Evolutionary conservation across 805 yeast genomes (phyloP), one percentile per base, ranked within the genome.

Genomic region (Torulaspora quercuum): DNA sequence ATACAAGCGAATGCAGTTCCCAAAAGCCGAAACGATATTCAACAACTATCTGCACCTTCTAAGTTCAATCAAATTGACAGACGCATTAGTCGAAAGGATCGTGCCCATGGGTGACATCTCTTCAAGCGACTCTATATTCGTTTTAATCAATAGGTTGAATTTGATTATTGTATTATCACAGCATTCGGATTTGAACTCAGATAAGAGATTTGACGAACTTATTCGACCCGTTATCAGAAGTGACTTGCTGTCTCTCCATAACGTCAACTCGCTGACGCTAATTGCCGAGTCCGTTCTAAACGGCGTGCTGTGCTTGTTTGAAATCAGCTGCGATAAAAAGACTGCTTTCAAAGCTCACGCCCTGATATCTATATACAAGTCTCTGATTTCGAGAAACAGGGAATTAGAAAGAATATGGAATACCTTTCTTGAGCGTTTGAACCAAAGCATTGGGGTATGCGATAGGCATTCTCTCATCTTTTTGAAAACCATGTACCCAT

Each of bases 61-160:
- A 9, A 23, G 38, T 5, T 19, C 38, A 2, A 25, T 35, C 8
- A 26, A 24, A 1, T 13, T 57, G 5, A 41, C 50, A 3, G 29
- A 32, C 16, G 39, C 51, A 9, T 30, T 45, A 11, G 28, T 52
- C 8, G 63, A 60, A 40, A 48, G 40, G 32, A 45, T 59, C 4
- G 54, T 52, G 10, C 63, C 65, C 2, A 43, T 57, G 20, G 48
- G 62, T 12, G 55, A 53, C 24, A 37, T 59, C 3, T 31, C 52
- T 1, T 18, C 17, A 4, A 34, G 29, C 15, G 52, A 51, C 27
- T 30, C 50, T 4, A 25, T 44, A 4, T 41, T 53, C 1, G 49
- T 53, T n/a, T 19, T 60, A 13, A 40, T 41, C 4, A 60, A 60
- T 27, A 41, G 65, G 30, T 34, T 59, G 1, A 57, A 59, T 26